Base-by-base conservation (phyloP, 352 stramenopile genomes). In the Blastocystis sp. region DNA sequence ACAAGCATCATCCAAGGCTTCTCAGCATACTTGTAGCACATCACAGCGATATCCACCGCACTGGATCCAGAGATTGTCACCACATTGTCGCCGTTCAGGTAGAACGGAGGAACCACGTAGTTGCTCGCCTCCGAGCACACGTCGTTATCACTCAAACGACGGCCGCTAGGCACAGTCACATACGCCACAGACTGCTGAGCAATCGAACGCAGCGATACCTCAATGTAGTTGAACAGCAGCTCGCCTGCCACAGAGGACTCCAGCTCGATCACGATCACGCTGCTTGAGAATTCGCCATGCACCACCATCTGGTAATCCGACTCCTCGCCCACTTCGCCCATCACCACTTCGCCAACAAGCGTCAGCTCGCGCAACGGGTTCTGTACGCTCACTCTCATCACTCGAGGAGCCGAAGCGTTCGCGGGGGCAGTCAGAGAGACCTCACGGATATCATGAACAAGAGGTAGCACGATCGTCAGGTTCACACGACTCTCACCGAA, bases 1-100 rank as follows among this genome's bases (percentile, higher is more conserved):
- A 37, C 7, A 9, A 66, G 39, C n/a, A 47, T 30, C 73, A 54
- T 64, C 73, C 73, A 85, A 13, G 5, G n/a, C 73, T 85, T 85
- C n/a, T 65, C 54, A 8, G 43, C 45, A 37, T 66, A 85, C 73
- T 85, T 85, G 73, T 85, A 85, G 50, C 73, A 85, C 73, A 85
- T 66, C 73, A 68, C 26, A 2, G 47, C 73, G 2, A 18, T 13
- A 8, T 85, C 73, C 73, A 54, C 53, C 26, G 47, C 18, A 4
- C 26, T 6, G 0, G 5, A 8, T 7, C 20, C 50, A 18, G 37
- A 13, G 11, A 85, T 3, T 50, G 20, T 26, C 18, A 68, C 34
- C 18, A 11, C 3, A 26, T 63, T 81, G 30, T 63, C 73, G n/a
- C 73, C 73, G 56, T 37, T 55, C 50, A 85, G 47, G 26, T 68